These are phyloP conservation scores for Blepharisma undulans DNA, from an alignment of 169 alveolate species.

Conservation along the genomic window DNA sequence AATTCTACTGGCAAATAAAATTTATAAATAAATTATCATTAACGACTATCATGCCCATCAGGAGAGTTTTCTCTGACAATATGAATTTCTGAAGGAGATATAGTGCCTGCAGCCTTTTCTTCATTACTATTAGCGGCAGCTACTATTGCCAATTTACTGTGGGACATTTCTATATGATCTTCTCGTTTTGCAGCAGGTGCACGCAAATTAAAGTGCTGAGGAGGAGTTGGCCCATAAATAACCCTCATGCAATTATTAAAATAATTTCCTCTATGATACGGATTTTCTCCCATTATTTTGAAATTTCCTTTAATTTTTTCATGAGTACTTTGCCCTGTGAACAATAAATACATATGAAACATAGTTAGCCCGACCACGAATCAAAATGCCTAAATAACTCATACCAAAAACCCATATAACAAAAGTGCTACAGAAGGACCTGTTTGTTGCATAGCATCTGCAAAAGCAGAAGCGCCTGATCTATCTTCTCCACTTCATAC, in stretches of 20 bases:
- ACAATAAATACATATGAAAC: constrained; percentile 44
- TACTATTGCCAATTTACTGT: background rate
- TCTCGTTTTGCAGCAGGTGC: background rate
- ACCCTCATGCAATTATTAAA: background rate
- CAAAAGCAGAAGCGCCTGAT: background rate
- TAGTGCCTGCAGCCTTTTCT: background rate
- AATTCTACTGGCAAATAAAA: background rate
- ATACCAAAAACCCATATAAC: background rate
- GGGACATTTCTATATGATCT: background rate
- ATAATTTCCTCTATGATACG: background rate
- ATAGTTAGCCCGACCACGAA: constrained; percentile 40
- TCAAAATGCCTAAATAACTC: background rate
- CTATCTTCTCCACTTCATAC: background rate
- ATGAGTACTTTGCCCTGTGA: constrained; percentile 49
- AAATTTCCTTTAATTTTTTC: constrained; percentile 31
- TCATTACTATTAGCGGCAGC: background rate
- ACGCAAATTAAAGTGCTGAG: constrained; percentile 11
- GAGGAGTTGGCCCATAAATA: background rate
- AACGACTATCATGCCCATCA: background rate
- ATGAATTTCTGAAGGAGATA: background rate
- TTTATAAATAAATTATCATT: background rate
- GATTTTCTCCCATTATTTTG: constrained; percentile 21
- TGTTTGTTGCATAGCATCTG: background rate
- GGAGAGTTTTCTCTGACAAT: background rate
- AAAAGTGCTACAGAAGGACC: constrained; percentile 13